Conservation (phyloP, 2,329 filamentous ascomycete species). For the Pestalotiopsis fici region DNA sequence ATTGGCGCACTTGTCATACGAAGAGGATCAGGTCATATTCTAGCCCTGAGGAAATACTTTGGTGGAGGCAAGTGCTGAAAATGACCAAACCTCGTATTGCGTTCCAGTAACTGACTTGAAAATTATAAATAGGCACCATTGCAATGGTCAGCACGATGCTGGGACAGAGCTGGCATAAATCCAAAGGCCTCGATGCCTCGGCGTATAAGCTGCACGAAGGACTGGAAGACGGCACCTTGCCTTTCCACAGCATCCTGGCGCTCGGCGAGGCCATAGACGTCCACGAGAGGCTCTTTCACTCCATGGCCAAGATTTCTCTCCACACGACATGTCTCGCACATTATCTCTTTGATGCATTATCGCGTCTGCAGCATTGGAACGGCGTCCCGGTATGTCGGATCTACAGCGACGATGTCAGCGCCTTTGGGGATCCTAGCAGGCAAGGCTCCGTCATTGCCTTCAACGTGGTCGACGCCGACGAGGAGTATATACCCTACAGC, state of each 20-base stretch:
- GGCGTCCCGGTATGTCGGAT: constrained; percentile 51
- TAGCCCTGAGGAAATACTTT: constrained; percentile 61
- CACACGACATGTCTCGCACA: constrained; percentile 57
- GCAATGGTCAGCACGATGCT: constrained; percentile 57
- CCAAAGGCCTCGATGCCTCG: constrained; percentile 23
- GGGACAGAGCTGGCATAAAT: constrained; percentile 19
- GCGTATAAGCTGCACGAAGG: constrained; percentile 55
- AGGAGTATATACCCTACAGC: constrained; percentile 55
- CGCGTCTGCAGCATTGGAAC: constrained; percentile 51
- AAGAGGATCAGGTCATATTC: constrained; percentile 54
- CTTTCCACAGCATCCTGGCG: constrained; percentile 66
- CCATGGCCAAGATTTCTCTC: constrained; percentile 58
- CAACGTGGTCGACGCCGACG: constrained; percentile 56
- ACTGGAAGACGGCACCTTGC: constrained; percentile 68
- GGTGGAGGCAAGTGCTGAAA: constrained; percentile 48
- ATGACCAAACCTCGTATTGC: neutral
- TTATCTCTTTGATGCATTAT: constrained; percentile 49
- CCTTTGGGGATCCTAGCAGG: constrained; percentile 50
- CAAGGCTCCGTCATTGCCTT: constrained; percentile 67
- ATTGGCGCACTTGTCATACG: constrained; percentile 62
- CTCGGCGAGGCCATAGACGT: constrained; percentile 60
- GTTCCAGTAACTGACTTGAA: neutral
- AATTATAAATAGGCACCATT: constrained; percentile 48
- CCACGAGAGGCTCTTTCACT: constrained; percentile 56
- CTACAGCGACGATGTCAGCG: constrained; percentile 51